phyloP scores from a whole-genome alignment of 2,329 filamentous ascomycete species.

The Sclerotinia nivalis region DNA sequence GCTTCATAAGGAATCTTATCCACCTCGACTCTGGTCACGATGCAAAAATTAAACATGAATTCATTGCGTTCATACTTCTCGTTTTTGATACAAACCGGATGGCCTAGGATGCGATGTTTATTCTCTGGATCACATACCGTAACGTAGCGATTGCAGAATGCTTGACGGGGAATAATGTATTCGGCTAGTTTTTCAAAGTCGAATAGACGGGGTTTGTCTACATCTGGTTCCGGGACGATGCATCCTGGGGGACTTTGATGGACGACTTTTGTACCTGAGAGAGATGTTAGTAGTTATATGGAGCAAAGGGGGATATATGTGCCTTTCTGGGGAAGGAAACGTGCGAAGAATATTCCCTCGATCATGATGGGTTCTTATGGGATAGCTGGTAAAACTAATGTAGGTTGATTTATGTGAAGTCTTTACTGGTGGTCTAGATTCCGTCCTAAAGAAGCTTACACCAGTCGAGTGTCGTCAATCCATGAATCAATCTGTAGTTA shows the following conservation, averaged over 20 bases:
- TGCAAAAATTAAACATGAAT: constrained; percentile 97
- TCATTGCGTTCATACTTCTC: constrained; percentile 86
- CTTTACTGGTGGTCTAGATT: not conserved
- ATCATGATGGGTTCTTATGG: constrained; percentile 54
- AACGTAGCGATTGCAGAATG: constrained; percentile 90
- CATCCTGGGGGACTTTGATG: constrained; percentile 63
- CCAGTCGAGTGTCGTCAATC: not conserved
- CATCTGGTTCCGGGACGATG: constrained; percentile 54
- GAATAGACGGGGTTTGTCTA: constrained; percentile 64
- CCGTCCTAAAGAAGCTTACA: not conserved
- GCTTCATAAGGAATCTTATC: constrained; percentile 80
- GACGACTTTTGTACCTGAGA: constrained; percentile 60
- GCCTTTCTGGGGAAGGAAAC: constrained; percentile 68
- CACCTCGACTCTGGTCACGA: constrained; percentile 70
- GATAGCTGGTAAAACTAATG: not conserved
- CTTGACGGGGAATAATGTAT: constrained; percentile 92
- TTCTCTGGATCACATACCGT: constrained; percentile 71
- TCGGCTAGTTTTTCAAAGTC: constrained; percentile 84
- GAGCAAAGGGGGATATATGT: constrained; percentile 24
- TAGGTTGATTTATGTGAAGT: not conserved
- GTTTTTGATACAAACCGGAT: constrained; percentile 83
- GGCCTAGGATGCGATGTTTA: constrained; percentile 78
- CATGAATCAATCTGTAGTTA: too few species aligned
- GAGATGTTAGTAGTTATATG: constrained; percentile 2
- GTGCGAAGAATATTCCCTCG: constrained; percentile 69